Evolutionary conservation across 441 rosid genomes (phyloP).

Genomic region (Dalechampia spathulata): DNA sequence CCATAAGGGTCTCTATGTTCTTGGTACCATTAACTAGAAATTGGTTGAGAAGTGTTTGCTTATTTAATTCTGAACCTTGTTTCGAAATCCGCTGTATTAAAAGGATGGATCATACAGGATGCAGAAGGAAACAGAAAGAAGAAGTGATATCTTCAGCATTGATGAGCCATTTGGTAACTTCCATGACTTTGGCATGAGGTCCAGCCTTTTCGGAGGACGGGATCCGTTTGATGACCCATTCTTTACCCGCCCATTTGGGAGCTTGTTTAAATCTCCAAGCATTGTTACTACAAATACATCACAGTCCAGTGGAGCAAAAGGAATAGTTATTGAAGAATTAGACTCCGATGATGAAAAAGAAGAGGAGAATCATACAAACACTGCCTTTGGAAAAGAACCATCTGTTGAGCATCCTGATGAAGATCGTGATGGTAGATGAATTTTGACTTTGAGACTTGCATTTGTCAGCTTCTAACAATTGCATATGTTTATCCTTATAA

Average conservation of each 20-base stretch:
- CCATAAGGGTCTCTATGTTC: too few species aligned
- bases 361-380: slow-evolving; percentile 7
- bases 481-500: neutral
- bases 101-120: slow-evolving; percentile 13
- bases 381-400: slow-evolving; percentile 34
- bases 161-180: slow-evolving; percentile 36
- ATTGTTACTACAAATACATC: slow-evolving; percentile 16
- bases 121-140: slow-evolving; percentile 46
- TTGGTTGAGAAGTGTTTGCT: too few species aligned
- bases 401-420: slow-evolving; percentile 70
- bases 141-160: slow-evolving; percentile 26
- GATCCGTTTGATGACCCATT: slow-evolving; percentile 78
- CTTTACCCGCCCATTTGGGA: slow-evolving; percentile 49
- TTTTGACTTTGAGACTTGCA: neutral
- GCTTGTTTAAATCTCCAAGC: slow-evolving; percentile 28
- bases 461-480: neutral
- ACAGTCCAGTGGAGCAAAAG: slow-evolving; percentile 18
- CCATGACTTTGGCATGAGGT: slow-evolving; percentile 30
- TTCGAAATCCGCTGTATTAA: neutral
- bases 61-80: neutral
- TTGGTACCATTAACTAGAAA: too few species aligned
- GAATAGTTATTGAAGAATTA: slow-evolving; percentile 60
- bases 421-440: slow-evolving; percentile 33
- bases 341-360: slow-evolving; percentile 44
- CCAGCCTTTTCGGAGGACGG: slow-evolving; percentile 49